phyloP scores from a whole-genome alignment of 805 yeast species.

The Suhomyces sp. region DNA sequence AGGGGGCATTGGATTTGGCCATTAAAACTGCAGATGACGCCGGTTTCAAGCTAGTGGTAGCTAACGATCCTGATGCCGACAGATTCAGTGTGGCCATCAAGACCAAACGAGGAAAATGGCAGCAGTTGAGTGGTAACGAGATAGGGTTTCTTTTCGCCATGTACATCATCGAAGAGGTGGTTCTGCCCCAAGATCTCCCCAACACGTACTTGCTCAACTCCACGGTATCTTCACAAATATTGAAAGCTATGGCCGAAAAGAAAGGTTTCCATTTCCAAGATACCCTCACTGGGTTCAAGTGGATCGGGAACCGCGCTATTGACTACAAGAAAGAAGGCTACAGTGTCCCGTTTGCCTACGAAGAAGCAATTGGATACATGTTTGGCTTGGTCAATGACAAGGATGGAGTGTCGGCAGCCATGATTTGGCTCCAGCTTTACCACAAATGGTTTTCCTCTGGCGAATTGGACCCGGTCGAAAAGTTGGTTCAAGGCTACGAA shows the following conservation, averaged over 20 bases:
- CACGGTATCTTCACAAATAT: constrained; percentile 87
- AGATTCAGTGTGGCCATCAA: constrained; percentile 80
- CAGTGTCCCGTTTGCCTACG: constrained; percentile 83
- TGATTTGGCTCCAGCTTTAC: constrained; percentile 70
- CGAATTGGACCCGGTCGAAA: constrained; percentile 43
- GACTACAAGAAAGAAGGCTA: constrained; percentile 63
- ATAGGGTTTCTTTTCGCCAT: constrained; percentile 82
- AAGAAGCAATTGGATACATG: constrained; percentile 97
- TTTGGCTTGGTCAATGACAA: constrained; percentile 81
- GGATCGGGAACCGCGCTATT: constrained; percentile 91
- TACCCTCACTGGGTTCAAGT: constrained; percentile 93
- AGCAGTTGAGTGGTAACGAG: constrained; percentile 87
- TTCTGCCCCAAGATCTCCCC: constrained; percentile 20
- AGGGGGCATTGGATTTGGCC: constrained; percentile 81
- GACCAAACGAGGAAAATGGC: constrained; percentile 49
- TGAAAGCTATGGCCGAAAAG: constrained; percentile 61
- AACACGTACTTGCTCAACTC: constrained; percentile 69
- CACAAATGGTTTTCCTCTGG: constrained; percentile 43
- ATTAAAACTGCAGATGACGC: constrained; percentile 55
- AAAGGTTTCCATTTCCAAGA: constrained; percentile 67
- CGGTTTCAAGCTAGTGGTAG: constrained; percentile 59
- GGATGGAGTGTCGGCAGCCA: constrained; percentile 85
- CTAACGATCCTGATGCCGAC: constrained; percentile 97
- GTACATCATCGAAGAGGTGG: constrained; percentile 44
- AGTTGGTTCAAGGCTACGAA: constrained; percentile 55